phyloP scores from a whole-genome alignment of 768 basidiomycete genomes.

The Termitomyces titanicus region DNA sequence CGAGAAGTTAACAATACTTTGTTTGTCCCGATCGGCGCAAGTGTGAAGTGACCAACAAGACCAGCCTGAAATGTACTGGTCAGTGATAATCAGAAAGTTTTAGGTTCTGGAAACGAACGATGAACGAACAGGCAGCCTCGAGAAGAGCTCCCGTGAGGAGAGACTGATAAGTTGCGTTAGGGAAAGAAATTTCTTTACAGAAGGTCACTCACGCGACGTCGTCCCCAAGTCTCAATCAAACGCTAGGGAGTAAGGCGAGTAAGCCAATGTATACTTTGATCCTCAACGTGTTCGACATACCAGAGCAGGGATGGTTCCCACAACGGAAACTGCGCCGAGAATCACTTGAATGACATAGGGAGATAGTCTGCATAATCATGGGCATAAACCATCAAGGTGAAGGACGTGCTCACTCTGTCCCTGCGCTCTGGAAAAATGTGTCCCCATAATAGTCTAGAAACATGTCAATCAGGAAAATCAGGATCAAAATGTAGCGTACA shows the following conservation, averaged over 20 bases:
- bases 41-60: slow-evolving; percentile 64
- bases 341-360: slow-evolving; percentile 76
- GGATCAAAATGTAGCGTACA: slow-evolving; percentile 36
- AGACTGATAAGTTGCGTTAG: slow-evolving; percentile 34
- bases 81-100: not conserved
- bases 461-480: not conserved
- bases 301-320: slow-evolving; percentile 68
- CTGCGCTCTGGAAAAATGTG: slow-evolving; percentile 75
- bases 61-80: slow-evolving; percentile 42
- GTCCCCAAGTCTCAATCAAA: slow-evolving; percentile 74
- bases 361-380: slow-evolving; percentile 35
- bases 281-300: slow-evolving; percentile 22
- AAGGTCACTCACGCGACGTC: slow-evolving; percentile 46
- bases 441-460: slow-evolving; percentile 73
- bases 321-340: slow-evolving; percentile 71
- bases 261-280: not conserved
- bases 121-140: slow-evolving; percentile 59
- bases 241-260: slow-evolving; percentile 25
- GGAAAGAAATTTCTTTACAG: not conserved
- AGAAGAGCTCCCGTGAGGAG: slow-evolving; percentile 61
- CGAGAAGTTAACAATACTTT: slow-evolving; percentile 43
- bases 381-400: not conserved
- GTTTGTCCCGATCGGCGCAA: slow-evolving; percentile 52
- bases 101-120: slow-evolving; percentile 35
- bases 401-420: slow-evolving; percentile 45